These are phyloP conservation scores for Coemansia sp. DNA, from an alignment of 192 early-diverging fungal genomes.

Conservation along the genomic window DNA sequence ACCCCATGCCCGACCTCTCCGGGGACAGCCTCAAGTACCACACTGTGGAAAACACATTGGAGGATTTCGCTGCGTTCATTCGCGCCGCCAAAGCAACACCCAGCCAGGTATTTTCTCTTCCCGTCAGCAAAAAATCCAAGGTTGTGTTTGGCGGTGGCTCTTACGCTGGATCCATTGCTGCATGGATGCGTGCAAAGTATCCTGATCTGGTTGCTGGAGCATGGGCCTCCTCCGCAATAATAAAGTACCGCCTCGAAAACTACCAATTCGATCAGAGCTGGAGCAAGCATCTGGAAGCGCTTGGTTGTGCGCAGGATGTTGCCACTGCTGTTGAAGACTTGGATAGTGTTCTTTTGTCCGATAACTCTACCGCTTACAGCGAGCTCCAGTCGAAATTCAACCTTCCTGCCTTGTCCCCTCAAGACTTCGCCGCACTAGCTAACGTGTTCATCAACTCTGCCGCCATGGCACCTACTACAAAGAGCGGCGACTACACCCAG, in stretches of 20 bases:
- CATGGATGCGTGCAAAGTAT: constrained; percentile 68
- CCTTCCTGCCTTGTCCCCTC: constrained; percentile 22
- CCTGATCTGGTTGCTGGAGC: constrained; percentile 64
- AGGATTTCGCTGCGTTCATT: constrained; percentile 38
- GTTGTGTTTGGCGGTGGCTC: constrained; percentile 64
- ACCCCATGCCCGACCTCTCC: constrained; percentile 51
- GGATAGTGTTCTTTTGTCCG: constrained; percentile 24
- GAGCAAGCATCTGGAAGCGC: constrained; percentile 33
- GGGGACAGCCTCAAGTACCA: constrained; percentile 37
- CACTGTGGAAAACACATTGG: constrained; percentile 33
- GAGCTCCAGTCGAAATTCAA: constrained; percentile 26
- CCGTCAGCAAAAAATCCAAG: constrained; percentile 23
- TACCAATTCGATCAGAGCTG: constrained; percentile 60
- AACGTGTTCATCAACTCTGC: constrained; percentile 15
- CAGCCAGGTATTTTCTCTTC: constrained; percentile 15
- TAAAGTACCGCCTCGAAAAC: constrained; percentile 60
- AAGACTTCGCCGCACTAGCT: constrained; percentile 38
- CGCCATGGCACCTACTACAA: constrained; percentile 15
- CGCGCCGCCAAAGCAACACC: constrained; percentile 20
- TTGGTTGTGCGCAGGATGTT: constrained; percentile 35
- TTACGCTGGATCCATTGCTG: constrained; percentile 69
- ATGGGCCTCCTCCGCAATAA: constrained; percentile 67
- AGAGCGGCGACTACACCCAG: constrained; percentile 17
- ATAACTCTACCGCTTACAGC: constrained; percentile 17
- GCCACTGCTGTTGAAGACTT: constrained; percentile 50